Evolutionary conservation across 768 basidiomycete genomes (phyloP), one percentile per base, ranked within the genome.

Genomic region (Rhizopogon vinicolor): DNA sequence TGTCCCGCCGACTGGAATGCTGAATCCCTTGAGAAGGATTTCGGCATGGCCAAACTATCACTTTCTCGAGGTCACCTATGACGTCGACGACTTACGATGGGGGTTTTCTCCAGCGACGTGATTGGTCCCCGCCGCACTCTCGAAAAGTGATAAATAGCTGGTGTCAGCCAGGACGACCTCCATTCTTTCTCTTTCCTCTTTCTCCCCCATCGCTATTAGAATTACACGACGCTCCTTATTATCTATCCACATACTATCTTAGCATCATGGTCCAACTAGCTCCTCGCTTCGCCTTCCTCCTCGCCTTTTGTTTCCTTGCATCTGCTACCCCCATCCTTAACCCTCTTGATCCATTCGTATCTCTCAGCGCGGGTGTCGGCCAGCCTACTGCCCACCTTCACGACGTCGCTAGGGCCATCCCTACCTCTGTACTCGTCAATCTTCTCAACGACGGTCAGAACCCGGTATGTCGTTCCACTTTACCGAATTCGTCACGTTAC

Each of bases 241-340:
- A 52, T 68, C 68, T 37, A 62, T 46, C 25, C 33, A 62, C 68
- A 68, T 66, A 37, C 33, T 18, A 63, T 61, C 58, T 13, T 25
- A 68, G 56, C 57, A 49, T 48, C 55, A 68, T 68, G 67, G 63
- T 68, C 54, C 68, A 63, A 50, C 61, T 70, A 57, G 57, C 53
- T 25, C 40, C 60, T 55, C 68, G 58, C 56, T 70, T 68, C 67
- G 13, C 63, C 19, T n/a, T 60, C 40, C 67, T 68, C 10, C 67
- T 68, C 48, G 58, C 67, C 31, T 51, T 68, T 25, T 68, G 68
- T 45, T 59, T 68, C 52, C 57, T 57, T 41, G 65, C 58, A 18
- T 44, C 54, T n/a, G 57, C 57, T 7, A 48, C 44, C 22, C 57
- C 57, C 35, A 56, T 60, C 33, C 58, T 60, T 13, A 59, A 44